Evolutionary conservation across 352 stramenopile species (phyloP).

Genomic region (Peronosclerospora sorghi): DNA sequence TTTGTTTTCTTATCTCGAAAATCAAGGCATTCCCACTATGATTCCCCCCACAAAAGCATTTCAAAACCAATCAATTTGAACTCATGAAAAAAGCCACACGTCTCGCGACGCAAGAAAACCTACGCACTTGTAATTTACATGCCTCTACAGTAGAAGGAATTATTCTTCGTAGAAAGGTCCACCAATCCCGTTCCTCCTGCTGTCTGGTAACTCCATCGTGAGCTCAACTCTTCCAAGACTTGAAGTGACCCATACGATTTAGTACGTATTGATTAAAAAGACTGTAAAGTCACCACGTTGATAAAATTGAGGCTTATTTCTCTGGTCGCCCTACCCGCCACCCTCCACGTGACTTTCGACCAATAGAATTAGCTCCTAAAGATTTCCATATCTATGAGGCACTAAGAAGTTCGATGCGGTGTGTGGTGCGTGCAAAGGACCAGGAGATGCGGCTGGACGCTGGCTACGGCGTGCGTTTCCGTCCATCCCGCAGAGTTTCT

Average conservation of each 20-base stretch:
- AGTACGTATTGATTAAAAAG: constrained; percentile 9
- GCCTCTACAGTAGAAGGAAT: constrained; percentile 44
- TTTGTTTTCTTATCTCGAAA: constrained; percentile 37
- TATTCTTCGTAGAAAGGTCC: constrained; percentile 32
- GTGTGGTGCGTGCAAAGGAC: too few species aligned
- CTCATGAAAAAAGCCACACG: not conserved
- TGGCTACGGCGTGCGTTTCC: too few species aligned
- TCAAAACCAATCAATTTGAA: not conserved
- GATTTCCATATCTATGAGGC: too few species aligned
- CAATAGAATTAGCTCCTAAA: too few species aligned
- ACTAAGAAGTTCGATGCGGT: too few species aligned
- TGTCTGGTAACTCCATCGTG: constrained; percentile 21
- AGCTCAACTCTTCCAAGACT: too few species aligned
- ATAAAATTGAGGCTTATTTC: too few species aligned
- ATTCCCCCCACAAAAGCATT: not conserved
- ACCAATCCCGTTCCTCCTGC: constrained; percentile 3
- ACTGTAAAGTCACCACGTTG: too few species aligned
- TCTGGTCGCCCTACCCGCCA: too few species aligned
- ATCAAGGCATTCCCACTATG: constrained; percentile 54
- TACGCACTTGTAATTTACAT: constrained; percentile 49
- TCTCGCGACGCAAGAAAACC: not conserved
- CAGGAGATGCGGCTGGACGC: too few species aligned
- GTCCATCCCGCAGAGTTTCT: too few species aligned
- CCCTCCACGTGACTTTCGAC: too few species aligned
- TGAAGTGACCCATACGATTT: constrained; percentile 4